A percentile compares a stretch with the other conserved stretches of the same genome.
phyloP scores from a whole-genome alignment of 2,329 filamentous ascomycete species.

The Rhytidhysteron rufulum region DNA sequence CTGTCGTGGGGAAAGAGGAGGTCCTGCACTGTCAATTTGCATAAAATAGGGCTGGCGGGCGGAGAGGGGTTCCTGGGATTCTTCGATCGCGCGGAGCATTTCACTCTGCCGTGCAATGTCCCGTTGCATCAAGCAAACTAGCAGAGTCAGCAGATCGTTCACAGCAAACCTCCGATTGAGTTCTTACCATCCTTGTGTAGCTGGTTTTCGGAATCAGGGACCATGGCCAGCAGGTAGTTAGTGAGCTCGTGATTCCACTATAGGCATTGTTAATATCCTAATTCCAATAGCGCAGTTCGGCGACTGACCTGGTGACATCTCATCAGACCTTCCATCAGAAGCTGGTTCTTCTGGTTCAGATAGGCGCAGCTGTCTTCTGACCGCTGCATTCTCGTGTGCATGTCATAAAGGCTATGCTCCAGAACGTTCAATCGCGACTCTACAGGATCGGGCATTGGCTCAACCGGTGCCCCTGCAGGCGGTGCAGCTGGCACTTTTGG shows the following conservation, averaged over 20 bases:
- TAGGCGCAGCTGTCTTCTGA: slow-evolving; percentile 79
- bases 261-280: slow-evolving; percentile 18
- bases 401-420: slow-evolving; percentile 79
- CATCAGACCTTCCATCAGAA: slow-evolving; percentile 74
- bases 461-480: slow-evolving; percentile 79
- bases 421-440: slow-evolving; percentile 72
- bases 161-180: slow-evolving; percentile 1
- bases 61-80: slow-evolving; percentile 62
- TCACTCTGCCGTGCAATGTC: slow-evolving; percentile 62
- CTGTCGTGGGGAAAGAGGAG: slow-evolving; percentile 83
- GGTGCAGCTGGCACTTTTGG: slow-evolving; percentile 68
- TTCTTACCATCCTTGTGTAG: slow-evolving; percentile 77
- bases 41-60: slow-evolving; percentile 50
- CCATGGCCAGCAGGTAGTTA: slow-evolving; percentile 66
- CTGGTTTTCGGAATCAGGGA: slow-evolving; percentile 71
- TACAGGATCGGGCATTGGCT: slow-evolving; percentile 73
- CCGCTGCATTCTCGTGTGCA: slow-evolving; percentile 70
- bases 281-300: not conserved
- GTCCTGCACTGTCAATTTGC: slow-evolving; percentile 46
- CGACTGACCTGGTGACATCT: slow-evolving; percentile 62
- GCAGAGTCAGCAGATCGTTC: slow-evolving; percentile 18
- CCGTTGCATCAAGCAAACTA: slow-evolving; percentile 53
- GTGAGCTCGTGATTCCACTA: slow-evolving; percentile 84
- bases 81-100: slow-evolving; percentile 52
- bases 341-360: slow-evolving; percentile 76